Conservation (phyloP, 805 yeast species). For the Myxozyma geophila region DNA sequence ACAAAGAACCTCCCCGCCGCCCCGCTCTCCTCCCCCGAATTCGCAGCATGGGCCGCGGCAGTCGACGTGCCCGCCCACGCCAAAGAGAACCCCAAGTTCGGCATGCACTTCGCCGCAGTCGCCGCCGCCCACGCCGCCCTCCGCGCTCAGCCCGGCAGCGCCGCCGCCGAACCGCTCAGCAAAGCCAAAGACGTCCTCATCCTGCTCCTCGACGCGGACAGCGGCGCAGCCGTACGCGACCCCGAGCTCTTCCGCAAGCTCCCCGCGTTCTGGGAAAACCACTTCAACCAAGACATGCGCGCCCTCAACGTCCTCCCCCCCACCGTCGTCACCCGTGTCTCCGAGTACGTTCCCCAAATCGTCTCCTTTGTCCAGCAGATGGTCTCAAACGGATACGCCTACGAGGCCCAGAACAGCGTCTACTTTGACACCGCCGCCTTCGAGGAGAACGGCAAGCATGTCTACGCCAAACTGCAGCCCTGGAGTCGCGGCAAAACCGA, state of each 20-base stretch:
- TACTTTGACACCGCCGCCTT: slow-evolving; percentile 88
- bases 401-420: slow-evolving; percentile 84
- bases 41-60: slow-evolving; percentile 56
- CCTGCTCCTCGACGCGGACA: slow-evolving; percentile 68
- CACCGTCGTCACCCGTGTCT: slow-evolving; percentile 86
- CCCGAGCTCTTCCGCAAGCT: slow-evolving; percentile 80
- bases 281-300: slow-evolving; percentile 84
- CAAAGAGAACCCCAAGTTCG: slow-evolving; percentile 73
- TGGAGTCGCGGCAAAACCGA: slow-evolving; percentile 93
- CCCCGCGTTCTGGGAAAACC: slow-evolving; percentile 87
- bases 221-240: slow-evolving; percentile 79
- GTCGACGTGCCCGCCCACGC: slow-evolving; percentile 59
- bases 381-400: slow-evolving; percentile 79
- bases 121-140: slow-evolving; percentile 50
- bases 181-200: slow-evolving; percentile 76
- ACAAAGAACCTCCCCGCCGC: slow-evolving; percentile 54
- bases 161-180: slow-evolving; percentile 48
- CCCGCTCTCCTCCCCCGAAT: slow-evolving; percentile 43
- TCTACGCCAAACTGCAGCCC: slow-evolving; percentile 94
- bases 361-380: slow-evolving; percentile 50
- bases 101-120: slow-evolving; percentile 78
- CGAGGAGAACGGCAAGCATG: slow-evolving; percentile 72
- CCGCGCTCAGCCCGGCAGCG: slow-evolving; percentile 37
- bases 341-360: slow-evolving; percentile 53
- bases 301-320: slow-evolving; percentile 84